phyloP scores from a whole-genome alignment of 176 grass and related monocot species.

The Poa pratensis region DNA sequence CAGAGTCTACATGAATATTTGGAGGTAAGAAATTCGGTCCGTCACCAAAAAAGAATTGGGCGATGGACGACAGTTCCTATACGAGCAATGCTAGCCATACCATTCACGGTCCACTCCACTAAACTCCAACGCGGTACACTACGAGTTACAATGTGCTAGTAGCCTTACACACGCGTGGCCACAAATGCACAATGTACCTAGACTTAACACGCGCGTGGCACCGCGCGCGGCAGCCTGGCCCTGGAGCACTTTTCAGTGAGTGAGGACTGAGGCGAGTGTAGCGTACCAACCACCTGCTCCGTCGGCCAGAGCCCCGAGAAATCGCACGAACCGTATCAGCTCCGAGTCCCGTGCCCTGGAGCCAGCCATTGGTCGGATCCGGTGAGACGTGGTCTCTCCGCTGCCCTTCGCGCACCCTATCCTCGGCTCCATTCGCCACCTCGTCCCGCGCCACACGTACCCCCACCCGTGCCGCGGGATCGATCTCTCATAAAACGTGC shows the following conservation, averaged over 20 bases:
- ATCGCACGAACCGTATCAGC: slow-evolving; percentile 1
- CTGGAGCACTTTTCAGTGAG: no score
- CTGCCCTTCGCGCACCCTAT: slow-evolving; percentile 61
- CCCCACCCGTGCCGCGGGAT: background rate
- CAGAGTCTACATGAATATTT: background rate
- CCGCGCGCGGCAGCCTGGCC: no score
- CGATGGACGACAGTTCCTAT: background rate
- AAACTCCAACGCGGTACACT: background rate
- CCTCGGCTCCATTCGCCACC: slow-evolving; percentile 37
- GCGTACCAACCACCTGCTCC: slow-evolving; percentile 24
- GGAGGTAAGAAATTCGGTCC: background rate
- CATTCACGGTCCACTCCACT: background rate
- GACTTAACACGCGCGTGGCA: no score
- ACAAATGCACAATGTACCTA: no score
- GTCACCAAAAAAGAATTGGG: background rate
- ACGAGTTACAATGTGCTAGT: background rate
- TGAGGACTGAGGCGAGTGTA: slow-evolving; percentile 30
- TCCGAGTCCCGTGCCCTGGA: background rate
- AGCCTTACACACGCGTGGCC: background rate
- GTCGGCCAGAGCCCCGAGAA: background rate
- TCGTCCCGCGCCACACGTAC: slow-evolving; percentile 33
- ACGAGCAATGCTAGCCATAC: background rate
- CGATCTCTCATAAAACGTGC: slow-evolving; percentile 39
- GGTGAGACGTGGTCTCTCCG: slow-evolving; percentile 44
- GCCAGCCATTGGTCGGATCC: slow-evolving; percentile 35